phyloP scores from a whole-genome alignment of 805 yeast genomes.

The Candida railenensis region DNA sequence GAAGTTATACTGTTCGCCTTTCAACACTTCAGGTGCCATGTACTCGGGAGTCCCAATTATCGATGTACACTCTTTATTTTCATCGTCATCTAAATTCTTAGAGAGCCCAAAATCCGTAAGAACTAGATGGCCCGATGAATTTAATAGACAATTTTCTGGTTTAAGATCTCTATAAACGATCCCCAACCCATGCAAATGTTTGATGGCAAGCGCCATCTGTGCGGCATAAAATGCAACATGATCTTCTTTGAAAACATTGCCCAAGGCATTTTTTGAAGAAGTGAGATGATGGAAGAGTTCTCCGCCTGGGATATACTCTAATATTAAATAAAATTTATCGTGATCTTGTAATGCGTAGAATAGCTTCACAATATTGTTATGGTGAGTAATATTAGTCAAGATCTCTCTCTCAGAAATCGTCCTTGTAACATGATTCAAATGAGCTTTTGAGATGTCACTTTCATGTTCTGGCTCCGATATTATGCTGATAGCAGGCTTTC shows the following conservation, averaged over 20 bases:
- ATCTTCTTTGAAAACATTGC: conserved; percentile 47
- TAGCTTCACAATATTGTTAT: conserved; percentile 78
- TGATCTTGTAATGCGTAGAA: conserved; percentile 83
- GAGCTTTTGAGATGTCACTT: conserved; percentile 8
- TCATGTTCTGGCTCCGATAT: conserved; percentile 31
- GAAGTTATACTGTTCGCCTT: conserved; percentile 73
- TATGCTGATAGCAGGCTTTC: conserved; percentile 77
- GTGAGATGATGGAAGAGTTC: conserved; percentile 71
- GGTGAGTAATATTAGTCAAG: conserved; percentile 59
- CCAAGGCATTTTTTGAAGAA: conserved; percentile 35
- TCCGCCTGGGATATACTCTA: conserved; percentile 88
- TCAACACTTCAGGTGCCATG: conserved; percentile 87
- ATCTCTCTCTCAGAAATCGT: conserved; percentile 80
- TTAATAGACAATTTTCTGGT: conserved; percentile 85
- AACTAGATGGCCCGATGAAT: conserved; percentile 74
- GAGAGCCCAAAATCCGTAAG: conserved; percentile 85
- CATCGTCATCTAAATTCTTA: conserved; percentile 32
- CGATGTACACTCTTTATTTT: conserved; percentile 45
- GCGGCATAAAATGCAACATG: conserved; percentile 49
- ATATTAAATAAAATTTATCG: conserved; percentile 67
- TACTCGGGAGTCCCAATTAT: conserved; percentile 79
- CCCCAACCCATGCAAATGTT: conserved; percentile 75
- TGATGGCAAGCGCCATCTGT: conserved; percentile 74
- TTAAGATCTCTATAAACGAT: conserved; percentile 85
- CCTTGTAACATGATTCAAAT: conserved; percentile 50